Evolutionary conservation across 2,329 filamentous ascomycete genomes (phyloP).

Genomic region (Colletotrichum graminicola): DNA sequence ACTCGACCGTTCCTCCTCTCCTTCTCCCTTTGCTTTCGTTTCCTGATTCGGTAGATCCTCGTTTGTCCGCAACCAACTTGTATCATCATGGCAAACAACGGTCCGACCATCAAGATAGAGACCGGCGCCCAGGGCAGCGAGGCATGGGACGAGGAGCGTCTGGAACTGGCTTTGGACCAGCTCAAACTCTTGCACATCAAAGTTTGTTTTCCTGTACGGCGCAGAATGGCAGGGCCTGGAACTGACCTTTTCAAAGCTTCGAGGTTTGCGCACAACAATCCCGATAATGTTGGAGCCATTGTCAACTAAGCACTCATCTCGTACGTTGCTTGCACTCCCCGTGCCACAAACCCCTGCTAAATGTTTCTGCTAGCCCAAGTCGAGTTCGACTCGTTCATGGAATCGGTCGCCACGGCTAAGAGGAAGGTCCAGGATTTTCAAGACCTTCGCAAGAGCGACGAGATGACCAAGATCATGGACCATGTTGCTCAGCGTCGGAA

Average conservation of each 20-base stretch:
- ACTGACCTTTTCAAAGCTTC: slow-evolving; percentile 52
- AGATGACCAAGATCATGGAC: slow-evolving; percentile 63
- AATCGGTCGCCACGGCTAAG: slow-evolving; percentile 60
- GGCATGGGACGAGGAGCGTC: slow-evolving; percentile 61
- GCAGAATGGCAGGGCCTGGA: slow-evolving; percentile 1
- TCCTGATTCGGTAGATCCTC: slow-evolving; percentile 16
- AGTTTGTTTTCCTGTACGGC: slow-evolving; percentile 50
- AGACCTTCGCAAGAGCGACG: slow-evolving; percentile 60
- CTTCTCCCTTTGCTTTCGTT: background rate
- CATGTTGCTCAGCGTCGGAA: slow-evolving; percentile 66
- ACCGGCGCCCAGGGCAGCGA: slow-evolving; percentile 46
- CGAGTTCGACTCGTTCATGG: slow-evolving; percentile 61
- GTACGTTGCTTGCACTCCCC: slow-evolving; percentile 55
- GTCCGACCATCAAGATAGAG: slow-evolving; percentile 27
- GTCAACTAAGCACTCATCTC: slow-evolving; percentile 61
- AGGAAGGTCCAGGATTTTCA: slow-evolving; percentile 66
- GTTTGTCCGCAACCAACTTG: slow-evolving; percentile 1
- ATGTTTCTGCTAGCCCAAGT: slow-evolving; percentile 60
- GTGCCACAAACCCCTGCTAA: slow-evolving; percentile 1
- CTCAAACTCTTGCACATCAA: slow-evolving; percentile 68
- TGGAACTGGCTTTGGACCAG: slow-evolving; percentile 62
- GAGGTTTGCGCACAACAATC: slow-evolving; percentile 61
- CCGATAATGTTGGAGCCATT: slow-evolving; percentile 66
- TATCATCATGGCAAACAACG: slow-evolving; percentile 37
- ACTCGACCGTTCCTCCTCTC: background rate